Base-by-base conservation (phyloP, 768 basidiomycete genomes). In the Rhizopogon vulgaris region DNA sequence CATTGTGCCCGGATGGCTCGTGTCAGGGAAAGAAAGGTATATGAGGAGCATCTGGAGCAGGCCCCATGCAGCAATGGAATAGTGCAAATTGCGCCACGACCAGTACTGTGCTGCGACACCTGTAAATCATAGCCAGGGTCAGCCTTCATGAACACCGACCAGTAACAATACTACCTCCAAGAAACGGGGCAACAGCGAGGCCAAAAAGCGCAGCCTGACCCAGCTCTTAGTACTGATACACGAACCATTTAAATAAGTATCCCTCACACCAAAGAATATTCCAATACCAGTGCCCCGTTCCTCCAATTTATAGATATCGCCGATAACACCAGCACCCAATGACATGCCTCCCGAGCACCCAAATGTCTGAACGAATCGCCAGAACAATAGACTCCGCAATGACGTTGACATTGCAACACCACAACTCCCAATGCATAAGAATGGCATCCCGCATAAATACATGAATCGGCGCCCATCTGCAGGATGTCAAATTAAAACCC, bases 381-480 rank as follows among this genome's bases (percentile, higher is more conserved):
- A 82, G 18, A 76, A 64, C 59, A 87, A 70, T 9, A 88, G 67
- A 7, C 73, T 59, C 0, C 73, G 71, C 1, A 85, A 68, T 11
- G 58, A 72, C 0, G 58, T 60, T 1, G 82, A 71, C 1, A 69
- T 52, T 0, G 79, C 77, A 0, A 85, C 83, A 0, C 83, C 84
- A 1, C 83, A 54, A 2, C 82, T 82, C 0, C 78, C 82, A 1
- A 80, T 43, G 28, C 75, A 70, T 32, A 83, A 70, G 27, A 84
- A 63, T 0, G 85, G 84, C 6, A 85, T 69, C 3, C 74, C 74
- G n/a, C 63, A 60, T 4, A 86, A 68, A 56, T 83, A 86, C 4
- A 84, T 67, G 0, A 76, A 73, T 22, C 79, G 67, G 3, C 85
- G 73, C 3, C 86, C 86, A 69, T 87, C 83, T 85, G 45, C 41